These are phyloP conservation scores for Chlorella sp. DNA, from an alignment of 139 green algal species.

Conservation along the genomic window DNA sequence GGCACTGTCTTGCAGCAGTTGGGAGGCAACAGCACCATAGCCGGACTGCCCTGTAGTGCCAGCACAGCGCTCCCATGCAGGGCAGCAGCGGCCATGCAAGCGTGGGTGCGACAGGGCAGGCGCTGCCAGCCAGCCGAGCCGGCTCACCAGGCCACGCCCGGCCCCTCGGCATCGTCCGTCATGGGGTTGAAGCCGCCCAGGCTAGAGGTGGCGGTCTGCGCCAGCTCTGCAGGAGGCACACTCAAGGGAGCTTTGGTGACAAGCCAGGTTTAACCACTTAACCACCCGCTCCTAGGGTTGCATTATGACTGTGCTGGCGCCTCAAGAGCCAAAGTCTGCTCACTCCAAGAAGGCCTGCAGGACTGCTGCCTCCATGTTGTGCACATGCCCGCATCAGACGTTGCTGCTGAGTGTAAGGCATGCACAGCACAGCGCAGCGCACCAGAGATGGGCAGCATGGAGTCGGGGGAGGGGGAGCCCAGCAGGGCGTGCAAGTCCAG, in stretches of 20 bases:
- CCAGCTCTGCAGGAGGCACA: neutral
- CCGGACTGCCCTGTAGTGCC: neutral
- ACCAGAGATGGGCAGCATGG: constrained; percentile 14
- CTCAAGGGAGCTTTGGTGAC: too few relatives aligned
- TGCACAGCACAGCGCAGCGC: neutral
- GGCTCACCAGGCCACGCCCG: neutral
- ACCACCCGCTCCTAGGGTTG: too few relatives aligned
- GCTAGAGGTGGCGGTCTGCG: neutral
- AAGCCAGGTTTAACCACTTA: too few relatives aligned
- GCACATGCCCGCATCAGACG: too few relatives aligned
- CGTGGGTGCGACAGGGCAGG: neutral
- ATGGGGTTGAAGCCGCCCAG: constrained; percentile 25
- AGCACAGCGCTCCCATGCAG: neutral
- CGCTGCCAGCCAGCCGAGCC: neutral
- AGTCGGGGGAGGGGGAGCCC: constrained; percentile 2
- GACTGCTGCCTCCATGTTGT: too few relatives aligned
- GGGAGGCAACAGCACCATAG: neutral
- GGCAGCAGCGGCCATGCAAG: neutral
- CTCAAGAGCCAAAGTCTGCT: too few relatives aligned
- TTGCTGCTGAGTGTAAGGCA: too few relatives aligned
- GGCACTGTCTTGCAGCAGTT: too few relatives aligned
- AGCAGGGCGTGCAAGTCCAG: constrained; percentile 13
- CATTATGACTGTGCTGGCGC: too few relatives aligned
- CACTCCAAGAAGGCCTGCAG: too few relatives aligned
- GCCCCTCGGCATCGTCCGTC: neutral